Percentiles rank a stretch among this genome's conserved stretches.
phyloP scores from a whole-genome alignment of 768 basidiomycete species.

The Tylopilus balloui region DNA sequence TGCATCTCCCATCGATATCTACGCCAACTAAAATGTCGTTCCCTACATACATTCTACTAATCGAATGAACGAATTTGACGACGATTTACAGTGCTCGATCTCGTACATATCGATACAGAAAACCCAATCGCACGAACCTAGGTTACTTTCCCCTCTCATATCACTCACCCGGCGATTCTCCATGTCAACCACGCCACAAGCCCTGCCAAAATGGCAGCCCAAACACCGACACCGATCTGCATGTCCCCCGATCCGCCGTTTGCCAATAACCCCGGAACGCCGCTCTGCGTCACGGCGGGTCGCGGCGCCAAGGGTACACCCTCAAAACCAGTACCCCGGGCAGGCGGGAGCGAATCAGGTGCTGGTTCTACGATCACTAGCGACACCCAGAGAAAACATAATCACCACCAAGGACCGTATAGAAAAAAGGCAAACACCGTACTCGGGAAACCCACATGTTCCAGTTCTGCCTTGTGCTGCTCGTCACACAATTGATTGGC shows the following conservation, averaged over 20 bases:
- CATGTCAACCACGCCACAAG: constrained; percentile 19
- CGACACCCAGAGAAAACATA: not conserved
- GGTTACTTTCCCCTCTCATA: not conserved
- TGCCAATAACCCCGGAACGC: not conserved
- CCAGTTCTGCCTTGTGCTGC: constrained; percentile 33
- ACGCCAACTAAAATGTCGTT: not conserved
- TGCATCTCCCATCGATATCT: not conserved
- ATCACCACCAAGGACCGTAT: not conserved
- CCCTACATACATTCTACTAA: constrained; percentile 5
- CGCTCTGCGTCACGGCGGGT: constrained; percentile 13
- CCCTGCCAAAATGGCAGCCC: constrained; percentile 13
- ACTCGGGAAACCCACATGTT: constrained; percentile 29
- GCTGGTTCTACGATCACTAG: constrained; percentile 41
- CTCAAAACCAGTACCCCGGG: constrained; percentile 22
- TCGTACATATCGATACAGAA: not conserved
- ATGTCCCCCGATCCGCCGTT: constrained; percentile 17
- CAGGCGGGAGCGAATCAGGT: constrained; percentile 31
- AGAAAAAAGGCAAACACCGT: not conserved
- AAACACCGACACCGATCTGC: constrained; percentile 13
- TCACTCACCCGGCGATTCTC: constrained; percentile 12
- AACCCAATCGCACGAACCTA: not conserved
- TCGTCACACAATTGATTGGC: constrained; percentile 35
- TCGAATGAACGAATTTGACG: not conserved
- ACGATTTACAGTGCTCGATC: not conserved
- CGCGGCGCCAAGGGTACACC: constrained; percentile 28